Base-by-base conservation (phyloP, 768 basidiomycete genomes). In the Calocybe indica region DNA sequence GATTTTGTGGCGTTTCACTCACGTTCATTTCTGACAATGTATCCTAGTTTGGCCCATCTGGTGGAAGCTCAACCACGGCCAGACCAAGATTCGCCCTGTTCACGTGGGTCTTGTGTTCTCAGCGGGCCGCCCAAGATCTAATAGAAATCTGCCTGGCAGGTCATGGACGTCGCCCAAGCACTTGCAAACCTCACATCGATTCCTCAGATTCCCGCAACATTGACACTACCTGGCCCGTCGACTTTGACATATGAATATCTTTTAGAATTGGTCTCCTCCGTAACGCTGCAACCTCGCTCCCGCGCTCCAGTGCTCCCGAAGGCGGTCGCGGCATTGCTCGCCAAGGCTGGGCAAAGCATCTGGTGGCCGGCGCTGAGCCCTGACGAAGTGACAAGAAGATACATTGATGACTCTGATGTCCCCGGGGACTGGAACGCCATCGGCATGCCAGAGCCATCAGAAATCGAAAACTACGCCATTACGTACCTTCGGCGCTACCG, bases 351-450 rank as follows among this genome's bases (percentile, higher is more conserved):
- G n/a, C 69, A 87, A 80, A 61, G 64, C 56, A 50, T 75, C 66
- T 99, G 92, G 93, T 98, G 94, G 93, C 93, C 94, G 9, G 76
- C 87, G 34, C 73, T 96, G 43, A 82, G 79, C 61, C 90, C 92
- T 1, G 95, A 99, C 62, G 93, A 96, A 65, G 85, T 99, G 14
- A 77, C 80, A 58, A 75, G 96, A 58, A 80, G 91, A 50, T 96
- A 80, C 63, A 80, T 97, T 55, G 78, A 92, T 67, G 94, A 98
- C 64, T 71, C 72, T 34, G 76, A 82, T 48, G 78, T 72, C 49
- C 75, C 71, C 13, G 90, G 90, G 15, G 85, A 85, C 62, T 97
- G 92, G 92, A 82, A 82, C 55, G 76, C 78, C 40, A 73, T 96
- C 51, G 88, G 88, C 15, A 81, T 97, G 48, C 68, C 68, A 29